These are phyloP conservation scores for Pichia sporocuriosa DNA, from an alignment of 805 yeast species.

Conservation along the genomic window DNA sequence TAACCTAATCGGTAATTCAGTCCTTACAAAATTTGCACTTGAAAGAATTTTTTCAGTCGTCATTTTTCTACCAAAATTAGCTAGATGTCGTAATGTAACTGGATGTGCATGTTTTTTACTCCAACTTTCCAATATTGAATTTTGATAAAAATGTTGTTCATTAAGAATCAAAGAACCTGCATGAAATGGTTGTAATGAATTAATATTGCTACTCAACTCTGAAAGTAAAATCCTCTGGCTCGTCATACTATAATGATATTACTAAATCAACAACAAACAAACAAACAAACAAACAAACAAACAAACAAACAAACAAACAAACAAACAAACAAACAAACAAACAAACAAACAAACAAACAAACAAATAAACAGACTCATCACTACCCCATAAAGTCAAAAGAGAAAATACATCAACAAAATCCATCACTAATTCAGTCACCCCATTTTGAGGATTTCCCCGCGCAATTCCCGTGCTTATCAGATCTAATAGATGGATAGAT, in stretches of 20 bases:
- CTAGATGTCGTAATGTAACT: conserved; percentile 81
- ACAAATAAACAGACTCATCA: too few relatives aligned
- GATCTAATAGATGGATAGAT: too few relatives aligned
- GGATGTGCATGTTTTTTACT: conserved; percentile 71
- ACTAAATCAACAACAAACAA: too few relatives aligned
- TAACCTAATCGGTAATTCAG: conserved; percentile 78
- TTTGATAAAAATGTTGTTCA: conserved; percentile 82
- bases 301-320: too few relatives aligned
- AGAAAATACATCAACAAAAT: not conserved
- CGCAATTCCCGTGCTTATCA: too few relatives aligned
- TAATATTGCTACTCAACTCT: not conserved
- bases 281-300: too few relatives aligned
- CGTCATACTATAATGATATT: too few relatives aligned
- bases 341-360: too few relatives aligned
- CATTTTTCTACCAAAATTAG: conserved; percentile 77
- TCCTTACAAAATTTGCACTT: conserved; percentile 83
- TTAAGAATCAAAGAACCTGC: conserved; percentile 14
- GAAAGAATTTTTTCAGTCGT: conserved; percentile 70
- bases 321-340: too few relatives aligned
- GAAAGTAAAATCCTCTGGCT: not conserved
- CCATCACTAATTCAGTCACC: not conserved
- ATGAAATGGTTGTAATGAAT: conserved; percentile 9
- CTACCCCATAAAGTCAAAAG: not conserved
- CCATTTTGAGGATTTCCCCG: not conserved
- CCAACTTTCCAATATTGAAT: conserved; percentile 59